A percentile compares a stretch with the other conserved stretches of the same genome.
phyloP scores from a whole-genome alignment of 495 filamentous ascomycete species.

The Jackrogersella multiformis region DNA sequence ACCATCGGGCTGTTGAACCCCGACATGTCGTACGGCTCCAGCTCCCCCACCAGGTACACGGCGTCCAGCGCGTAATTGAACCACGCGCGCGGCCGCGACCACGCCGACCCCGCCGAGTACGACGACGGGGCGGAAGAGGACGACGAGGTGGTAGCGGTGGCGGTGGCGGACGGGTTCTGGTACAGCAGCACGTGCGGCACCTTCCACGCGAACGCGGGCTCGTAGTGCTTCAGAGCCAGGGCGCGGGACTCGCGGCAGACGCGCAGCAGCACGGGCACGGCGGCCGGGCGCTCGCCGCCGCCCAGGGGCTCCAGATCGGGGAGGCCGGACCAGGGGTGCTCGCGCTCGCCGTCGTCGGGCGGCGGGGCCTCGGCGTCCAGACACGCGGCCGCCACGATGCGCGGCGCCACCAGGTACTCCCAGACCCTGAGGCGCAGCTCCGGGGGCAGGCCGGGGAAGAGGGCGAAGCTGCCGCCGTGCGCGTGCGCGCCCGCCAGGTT shows the following conservation, averaged over 20 bases:
- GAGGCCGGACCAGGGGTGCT: conserved; percentile 11
- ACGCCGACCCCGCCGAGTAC: background rate
- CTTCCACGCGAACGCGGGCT: conserved; percentile 54
- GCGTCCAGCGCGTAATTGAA: conserved; percentile 54
- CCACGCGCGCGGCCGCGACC: conserved; percentile 45
- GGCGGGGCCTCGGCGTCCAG: conserved; percentile 35
- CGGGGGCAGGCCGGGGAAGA: conserved; percentile 52
- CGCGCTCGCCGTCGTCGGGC: conserved; percentile 3
- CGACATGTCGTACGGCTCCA: conserved; percentile 52
- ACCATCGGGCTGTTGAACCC: conserved; percentile 55
- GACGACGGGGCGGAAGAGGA: conserved; percentile 3
- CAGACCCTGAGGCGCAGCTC: conserved; percentile 61
- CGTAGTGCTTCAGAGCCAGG: conserved; percentile 54
- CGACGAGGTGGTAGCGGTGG: background rate
- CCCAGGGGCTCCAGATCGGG: background rate
- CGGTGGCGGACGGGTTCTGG: background rate
- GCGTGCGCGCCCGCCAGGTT: conserved; percentile 25
- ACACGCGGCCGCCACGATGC: conserved; percentile 50
- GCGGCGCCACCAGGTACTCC: conserved; percentile 51
- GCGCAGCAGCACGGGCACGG: conserved; percentile 52
- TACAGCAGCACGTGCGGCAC: conserved; percentile 43
- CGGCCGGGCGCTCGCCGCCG: background rate
- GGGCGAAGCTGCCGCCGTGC: conserved; percentile 42
- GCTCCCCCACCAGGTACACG: conserved; percentile 52
- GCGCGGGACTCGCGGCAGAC: conserved; percentile 53